Conservation (phyloP, 139 green algal species). For the Penium margaritaceum region DNA sequence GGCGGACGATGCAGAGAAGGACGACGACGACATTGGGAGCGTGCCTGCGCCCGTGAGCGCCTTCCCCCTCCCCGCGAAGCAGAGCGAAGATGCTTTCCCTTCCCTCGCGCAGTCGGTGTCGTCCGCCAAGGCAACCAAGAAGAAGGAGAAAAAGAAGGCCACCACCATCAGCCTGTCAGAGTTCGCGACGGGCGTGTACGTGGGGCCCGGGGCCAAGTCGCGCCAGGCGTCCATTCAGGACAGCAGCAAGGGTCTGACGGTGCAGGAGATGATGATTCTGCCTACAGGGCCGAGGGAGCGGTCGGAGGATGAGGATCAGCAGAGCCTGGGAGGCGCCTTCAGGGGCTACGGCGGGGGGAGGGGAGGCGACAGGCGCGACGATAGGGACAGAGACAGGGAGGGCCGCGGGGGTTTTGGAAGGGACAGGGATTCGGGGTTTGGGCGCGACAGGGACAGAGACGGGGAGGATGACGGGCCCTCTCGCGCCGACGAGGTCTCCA, state of each 20-base stretch:
- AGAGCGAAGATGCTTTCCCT: slow-evolving; percentile 33
- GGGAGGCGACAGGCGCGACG: slow-evolving; percentile 27
- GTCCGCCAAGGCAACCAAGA: slow-evolving; percentile 54
- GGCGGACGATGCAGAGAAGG: slow-evolving; percentile 20
- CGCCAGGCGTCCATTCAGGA: neutral
- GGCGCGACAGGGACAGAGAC: slow-evolving; percentile 40
- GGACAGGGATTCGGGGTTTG: slow-evolving; percentile 44
- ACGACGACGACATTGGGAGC: slow-evolving; percentile 24
- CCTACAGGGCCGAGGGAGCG: slow-evolving; percentile 56
- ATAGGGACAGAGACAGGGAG: slow-evolving; percentile 54
- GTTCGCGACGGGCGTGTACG: slow-evolving; percentile 50
- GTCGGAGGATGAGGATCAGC: slow-evolving; percentile 49
- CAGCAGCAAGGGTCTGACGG: neutral
- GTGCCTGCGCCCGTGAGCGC: no score
- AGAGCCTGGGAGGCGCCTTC: slow-evolving; percentile 65
- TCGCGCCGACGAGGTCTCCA: slow-evolving; percentile 61
- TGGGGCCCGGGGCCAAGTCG: slow-evolving; percentile 8
- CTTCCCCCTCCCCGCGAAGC: slow-evolving; percentile 1
- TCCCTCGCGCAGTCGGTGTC: slow-evolving; percentile 55
- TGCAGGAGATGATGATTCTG: slow-evolving; percentile 54
- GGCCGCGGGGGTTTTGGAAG: slow-evolving; percentile 4
- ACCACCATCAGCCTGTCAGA: slow-evolving; percentile 62
- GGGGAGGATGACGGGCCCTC: slow-evolving; percentile 58
- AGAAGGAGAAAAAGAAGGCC: slow-evolving; percentile 68
- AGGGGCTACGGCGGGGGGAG: slow-evolving; percentile 63